Base-by-base conservation (phyloP, 2,329 filamentous ascomycete species). In the Clathrospora elynae region DNA sequence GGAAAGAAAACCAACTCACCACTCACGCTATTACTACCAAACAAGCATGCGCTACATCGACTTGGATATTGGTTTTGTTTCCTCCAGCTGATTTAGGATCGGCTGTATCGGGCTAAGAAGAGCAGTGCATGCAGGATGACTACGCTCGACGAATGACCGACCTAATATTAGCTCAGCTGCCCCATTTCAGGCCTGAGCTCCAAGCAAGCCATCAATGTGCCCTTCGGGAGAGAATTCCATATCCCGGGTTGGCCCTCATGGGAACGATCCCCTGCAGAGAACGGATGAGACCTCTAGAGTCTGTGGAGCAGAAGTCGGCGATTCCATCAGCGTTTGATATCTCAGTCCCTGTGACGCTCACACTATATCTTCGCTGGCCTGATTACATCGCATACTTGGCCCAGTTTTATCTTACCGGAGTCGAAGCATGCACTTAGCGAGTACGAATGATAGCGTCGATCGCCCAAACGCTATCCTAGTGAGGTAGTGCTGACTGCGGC, bases 101-200 rank as follows among this genome's bases (percentile, higher is more conserved):
- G 38, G 26, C 45, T 7, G 35, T 28, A 13, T 33, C 23, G 41
- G 32, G 25, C 26, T 33, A 18, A 16, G 32, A 28, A 37, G 33
- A 36, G 42, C 34, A 48, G 33, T 53, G 42, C 34, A 47, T 53
- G 46, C 39, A 49, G 42, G 41, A 51, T 50, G 30, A 45, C 22
- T 32, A 25, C 13, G 25, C 9, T 38, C 20, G 32, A 33, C 52
- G 40, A 53, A 53, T 52, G 43, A 48, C 23, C 34, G 31, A 34
- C 35, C 24, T 42, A 41, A 46, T 53, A 32, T 57, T 23, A 54
- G 48, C 45, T 49, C 50, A 45, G 50, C 41, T 48, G 25, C 30
- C 19, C 24, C 23, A 31, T 30, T 37, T 20, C 46, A 43, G 41
- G 42, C 46, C 45, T 49, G 40, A 58, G 35, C 43, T 44, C 16